Base-by-base conservation (phyloP, 805 yeast species). In the Groenewaldozyma salmanticensis region DNA sequence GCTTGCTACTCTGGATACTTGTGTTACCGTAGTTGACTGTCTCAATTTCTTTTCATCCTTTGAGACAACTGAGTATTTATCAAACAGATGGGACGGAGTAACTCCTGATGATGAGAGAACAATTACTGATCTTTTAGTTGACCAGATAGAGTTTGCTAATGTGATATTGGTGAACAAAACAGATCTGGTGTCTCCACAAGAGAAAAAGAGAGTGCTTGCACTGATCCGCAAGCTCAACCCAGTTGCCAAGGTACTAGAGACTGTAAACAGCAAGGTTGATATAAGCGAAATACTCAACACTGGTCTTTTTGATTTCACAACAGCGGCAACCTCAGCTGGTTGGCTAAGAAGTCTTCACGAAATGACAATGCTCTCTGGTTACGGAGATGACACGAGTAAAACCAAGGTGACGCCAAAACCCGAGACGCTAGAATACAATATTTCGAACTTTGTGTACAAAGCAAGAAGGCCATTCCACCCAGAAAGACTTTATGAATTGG, bases 121-220 rank as follows among this genome's bases (percentile, higher is more conserved):
- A 1, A 66, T 69, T 20, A 64, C 72, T 3, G 72, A 69, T 46
- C 47, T 69, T 31, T 54, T 69, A 59, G 63, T 68, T 1, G 73
- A 69, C 44, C 74, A 69, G 49, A 64, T 69, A 22, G 74, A 69
- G 45, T 69, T 69, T 46, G 55, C 72, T 0, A 70, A 69, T 45
- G 67, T 68, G 18, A 55, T 69, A n/a, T 55, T 69, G 32, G 46
- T 69, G 35, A 69, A 69, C 50, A 69, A 69, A 48, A 47, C 60
- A 2, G 53, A 59, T 4, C 40, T 53, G 6, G 53, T 67, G 16
- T 49, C 53, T 18, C 55, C 54, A 40, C 54, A 52, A 35, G 47
- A 59, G 33, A 41, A 44, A 27, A 46, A 48, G 19, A 59, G 57
- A 42, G 62, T 69, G 35, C 48, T 43, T 34, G 52, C 56, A 21